Percentiles rank a stretch among this genome's conserved stretches.
These are phyloP conservation scores for Fennellomyces sp. DNA, from an alignment of 371 early-diverging fungal genomes.

Conservation along the genomic window DNA sequence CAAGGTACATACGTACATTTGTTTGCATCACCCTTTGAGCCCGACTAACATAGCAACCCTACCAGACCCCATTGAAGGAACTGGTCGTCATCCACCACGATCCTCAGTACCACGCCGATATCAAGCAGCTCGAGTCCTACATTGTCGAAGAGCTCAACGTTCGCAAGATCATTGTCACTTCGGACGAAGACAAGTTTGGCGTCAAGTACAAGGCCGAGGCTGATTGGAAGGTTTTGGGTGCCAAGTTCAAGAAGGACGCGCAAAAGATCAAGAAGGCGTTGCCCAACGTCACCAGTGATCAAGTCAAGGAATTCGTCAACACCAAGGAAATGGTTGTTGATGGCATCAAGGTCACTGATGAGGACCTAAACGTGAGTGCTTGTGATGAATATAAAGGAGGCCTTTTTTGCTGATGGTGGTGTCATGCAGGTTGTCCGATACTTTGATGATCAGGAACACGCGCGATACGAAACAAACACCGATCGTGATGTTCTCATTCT, in stretches of 20 bases:
- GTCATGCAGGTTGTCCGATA: slow-evolving; percentile 64
- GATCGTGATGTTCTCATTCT: slow-evolving; percentile 91
- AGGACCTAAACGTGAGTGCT: slow-evolving; percentile 72
- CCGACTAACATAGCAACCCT: too few relatives aligned
- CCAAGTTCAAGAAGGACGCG: slow-evolving; percentile 88
- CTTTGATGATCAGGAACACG: slow-evolving; percentile 74
- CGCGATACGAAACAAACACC: slow-evolving; percentile 74
- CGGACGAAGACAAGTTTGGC: slow-evolving; percentile 91
- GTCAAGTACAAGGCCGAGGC: slow-evolving; percentile 92
- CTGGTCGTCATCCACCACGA: slow-evolving; percentile 91
- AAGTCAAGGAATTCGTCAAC: slow-evolving; percentile 82
- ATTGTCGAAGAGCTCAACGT: slow-evolving; percentile 96
- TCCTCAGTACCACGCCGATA: slow-evolving; percentile 87
- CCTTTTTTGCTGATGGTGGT: neutral
- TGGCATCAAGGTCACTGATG: slow-evolving; percentile 81
- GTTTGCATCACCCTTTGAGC: too few relatives aligned
- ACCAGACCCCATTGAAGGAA: slow-evolving; percentile 91
- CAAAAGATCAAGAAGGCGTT: slow-evolving; percentile 90
- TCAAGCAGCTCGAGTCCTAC: slow-evolving; percentile 81
- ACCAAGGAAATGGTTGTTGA: slow-evolving; percentile 73
- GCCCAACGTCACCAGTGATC: slow-evolving; percentile 73
- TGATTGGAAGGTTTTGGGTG: slow-evolving; percentile 89
- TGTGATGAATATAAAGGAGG: neutral
- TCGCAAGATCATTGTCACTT: slow-evolving; percentile 82
- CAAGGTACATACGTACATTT: too few relatives aligned